Conservation (phyloP, 805 yeast genomes). For the Saccharomycopsis fodiens region DNA sequence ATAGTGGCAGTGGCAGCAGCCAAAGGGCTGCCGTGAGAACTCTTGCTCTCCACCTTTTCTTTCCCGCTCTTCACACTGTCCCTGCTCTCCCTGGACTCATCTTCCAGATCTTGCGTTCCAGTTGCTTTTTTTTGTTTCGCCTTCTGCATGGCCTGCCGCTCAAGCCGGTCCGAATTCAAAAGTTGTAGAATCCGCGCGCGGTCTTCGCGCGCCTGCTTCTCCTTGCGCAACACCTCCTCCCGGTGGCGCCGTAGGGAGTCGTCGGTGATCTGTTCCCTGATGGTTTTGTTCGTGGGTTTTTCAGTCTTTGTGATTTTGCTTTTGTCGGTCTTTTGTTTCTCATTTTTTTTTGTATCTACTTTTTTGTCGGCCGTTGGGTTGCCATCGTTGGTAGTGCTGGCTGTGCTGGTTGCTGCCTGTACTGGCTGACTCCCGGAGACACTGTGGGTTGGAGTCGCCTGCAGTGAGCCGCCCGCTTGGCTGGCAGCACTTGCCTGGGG, state of each 20-base stretch:
- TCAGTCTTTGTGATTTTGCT: constrained; percentile 9
- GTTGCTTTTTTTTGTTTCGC: constrained; percentile 11
- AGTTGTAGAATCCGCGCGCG: constrained; percentile 46
- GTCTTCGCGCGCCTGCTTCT: constrained; percentile 38
- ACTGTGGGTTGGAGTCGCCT: constrained; percentile 12
- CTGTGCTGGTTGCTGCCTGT: constrained; percentile 10
- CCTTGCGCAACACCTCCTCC: constrained; percentile 32
- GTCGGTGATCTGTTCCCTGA: constrained; percentile 37
- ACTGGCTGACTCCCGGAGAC: constrained; percentile 1
- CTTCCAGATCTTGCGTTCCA: no score
- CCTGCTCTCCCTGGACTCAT: not conserved
- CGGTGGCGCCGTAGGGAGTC: constrained; percentile 31
- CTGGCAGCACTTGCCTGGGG: no score
- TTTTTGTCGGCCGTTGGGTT: not conserved
- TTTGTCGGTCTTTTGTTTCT: constrained; percentile 1
- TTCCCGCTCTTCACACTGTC: constrained; percentile 2
- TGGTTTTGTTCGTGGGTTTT: constrained; percentile 20
- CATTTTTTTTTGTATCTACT: not conserved
- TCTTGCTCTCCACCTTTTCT: no score
- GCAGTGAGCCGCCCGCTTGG: not conserved
- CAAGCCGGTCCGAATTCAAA: constrained; percentile 45
- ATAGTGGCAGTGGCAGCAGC: constrained; percentile 30
- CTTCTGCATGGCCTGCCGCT: constrained; percentile 28
- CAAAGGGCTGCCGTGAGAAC: constrained; percentile 21
- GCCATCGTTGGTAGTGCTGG: constrained; percentile 1